A percentile compares a stretch with the other conserved stretches of the same genome.
Evolutionary conservation across 2,329 filamentous ascomycete genomes (phyloP).

Genomic region (Chaetomiaceae sp.): DNA sequence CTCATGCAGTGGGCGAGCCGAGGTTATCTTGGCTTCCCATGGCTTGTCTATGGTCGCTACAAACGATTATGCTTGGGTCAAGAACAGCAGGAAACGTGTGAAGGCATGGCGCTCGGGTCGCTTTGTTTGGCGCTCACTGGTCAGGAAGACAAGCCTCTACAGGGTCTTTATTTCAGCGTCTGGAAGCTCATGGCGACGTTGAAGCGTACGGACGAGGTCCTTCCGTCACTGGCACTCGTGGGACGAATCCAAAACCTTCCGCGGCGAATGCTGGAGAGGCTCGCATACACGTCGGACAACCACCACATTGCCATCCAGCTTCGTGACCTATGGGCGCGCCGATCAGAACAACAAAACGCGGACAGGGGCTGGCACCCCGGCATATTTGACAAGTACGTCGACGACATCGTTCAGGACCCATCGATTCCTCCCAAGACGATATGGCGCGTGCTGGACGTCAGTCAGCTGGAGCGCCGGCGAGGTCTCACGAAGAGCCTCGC

Average conservation of each 20-base stretch:
- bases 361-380: conserved; percentile 14
- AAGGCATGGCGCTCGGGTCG: conserved; percentile 23
- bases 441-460: conserved; percentile 21
- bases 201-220: conserved; percentile 14
- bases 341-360: background rate
- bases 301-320: conserved; percentile 18
- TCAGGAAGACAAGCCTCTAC: background rate
- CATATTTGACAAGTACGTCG: conserved; percentile 14
- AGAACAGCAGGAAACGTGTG: conserved; percentile 1
- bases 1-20: conserved; percentile 29
- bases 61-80: background rate
- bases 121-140: conserved; percentile 23
- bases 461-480: conserved; percentile 16
- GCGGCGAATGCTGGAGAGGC: conserved; percentile 12
- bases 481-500: background rate
- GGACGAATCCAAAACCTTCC: conserved; percentile 7
- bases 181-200: conserved; percentile 21
- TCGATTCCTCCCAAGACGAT: conserved; percentile 13
- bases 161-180: conserved; percentile 14
- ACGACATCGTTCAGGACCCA: conserved; percentile 17
- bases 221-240: conserved; percentile 17
- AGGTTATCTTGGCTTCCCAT: conserved; percentile 18
- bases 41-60: conserved; percentile 7
- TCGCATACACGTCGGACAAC: conserved; percentile 14
- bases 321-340: conserved; percentile 13